phyloP scores from a whole-genome alignment of 1,139 yeast genomes.

The Lodderomyces parapsilosis region DNA sequence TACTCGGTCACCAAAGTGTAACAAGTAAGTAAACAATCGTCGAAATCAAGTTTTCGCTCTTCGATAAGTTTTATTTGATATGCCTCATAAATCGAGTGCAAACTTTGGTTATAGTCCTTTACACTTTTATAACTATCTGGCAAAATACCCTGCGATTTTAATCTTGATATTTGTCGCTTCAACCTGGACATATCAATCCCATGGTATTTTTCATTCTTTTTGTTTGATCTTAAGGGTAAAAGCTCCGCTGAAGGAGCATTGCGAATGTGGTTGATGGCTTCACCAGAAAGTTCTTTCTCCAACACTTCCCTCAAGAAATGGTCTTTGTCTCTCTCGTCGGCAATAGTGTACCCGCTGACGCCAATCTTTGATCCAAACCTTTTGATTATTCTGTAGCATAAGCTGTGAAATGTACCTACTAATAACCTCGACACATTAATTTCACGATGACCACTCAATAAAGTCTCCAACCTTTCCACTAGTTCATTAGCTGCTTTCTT shows the following conservation, averaged over 20 bases:
- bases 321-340: constrained; percentile 64
- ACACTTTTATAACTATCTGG: constrained; percentile 32
- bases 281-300: constrained; percentile 30
- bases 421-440: constrained; percentile 45
- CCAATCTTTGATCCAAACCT: constrained; percentile 56
- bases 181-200: constrained; percentile 39
- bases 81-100: constrained; percentile 38
- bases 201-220: constrained; percentile 19
- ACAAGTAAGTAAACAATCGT: constrained; percentile 69
- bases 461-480: constrained; percentile 51
- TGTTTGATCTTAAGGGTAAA: constrained; percentile 6
- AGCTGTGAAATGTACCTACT: constrained; percentile 86
- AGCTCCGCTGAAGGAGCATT: background rate
- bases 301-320: constrained; percentile 48
- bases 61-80: constrained; percentile 52
- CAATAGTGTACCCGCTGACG: constrained; percentile 51
- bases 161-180: constrained; percentile 46
- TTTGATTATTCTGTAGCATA: constrained; percentile 62
- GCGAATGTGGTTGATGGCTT: constrained; percentile 15
- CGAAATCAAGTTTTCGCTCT: constrained; percentile 66
- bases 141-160: constrained; percentile 49
- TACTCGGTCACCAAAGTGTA: constrained; percentile 44
- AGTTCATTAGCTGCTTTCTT: constrained; percentile 88
- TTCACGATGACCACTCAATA: constrained; percentile 34
- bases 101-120: constrained; percentile 14